phyloP scores from a whole-genome alignment of 225 moss, liverwort and hornwort genomes.

The Physcomitrellopsis africana region DNA sequence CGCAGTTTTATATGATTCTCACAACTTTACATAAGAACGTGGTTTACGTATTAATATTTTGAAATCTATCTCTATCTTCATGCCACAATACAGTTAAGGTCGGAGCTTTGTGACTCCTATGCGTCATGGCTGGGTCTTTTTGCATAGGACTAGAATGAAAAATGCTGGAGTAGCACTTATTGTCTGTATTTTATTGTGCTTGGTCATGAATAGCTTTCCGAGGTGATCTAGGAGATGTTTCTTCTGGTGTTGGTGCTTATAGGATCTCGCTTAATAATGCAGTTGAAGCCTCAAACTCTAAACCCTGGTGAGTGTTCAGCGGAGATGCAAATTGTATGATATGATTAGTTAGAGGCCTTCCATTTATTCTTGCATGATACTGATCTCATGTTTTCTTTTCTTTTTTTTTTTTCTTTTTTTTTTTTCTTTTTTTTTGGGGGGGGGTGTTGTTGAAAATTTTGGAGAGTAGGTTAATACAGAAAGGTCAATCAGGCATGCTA shows the following conservation, averaged over 20 bases:
- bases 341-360: not conserved
- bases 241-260: not conserved
- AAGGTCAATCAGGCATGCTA: constrained; percentile 88
- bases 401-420: not conserved
- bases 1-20: not conserved
- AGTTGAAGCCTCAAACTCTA: constrained; percentile 16
- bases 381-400: not conserved
- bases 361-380: not conserved
- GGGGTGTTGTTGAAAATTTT: constrained; percentile 12
- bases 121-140: not conserved
- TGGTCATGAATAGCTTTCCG: not conserved
- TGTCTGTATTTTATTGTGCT: not conserved
- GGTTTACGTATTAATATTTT: not conserved
- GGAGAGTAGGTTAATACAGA: constrained; percentile 83
- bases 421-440: too few relatives aligned
- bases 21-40: not conserved
- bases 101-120: not conserved
- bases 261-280: not conserved
- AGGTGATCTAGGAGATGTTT: not conserved
- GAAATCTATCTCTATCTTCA: not conserved
- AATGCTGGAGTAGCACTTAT: not conserved
- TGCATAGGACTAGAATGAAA: too few relatives aligned
- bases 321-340: not conserved
- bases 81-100: not conserved
- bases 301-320: not conserved